Evolutionary conservation across 352 stramenopile genomes (phyloP).

Genomic region (Pythium plurisporium): DNA sequence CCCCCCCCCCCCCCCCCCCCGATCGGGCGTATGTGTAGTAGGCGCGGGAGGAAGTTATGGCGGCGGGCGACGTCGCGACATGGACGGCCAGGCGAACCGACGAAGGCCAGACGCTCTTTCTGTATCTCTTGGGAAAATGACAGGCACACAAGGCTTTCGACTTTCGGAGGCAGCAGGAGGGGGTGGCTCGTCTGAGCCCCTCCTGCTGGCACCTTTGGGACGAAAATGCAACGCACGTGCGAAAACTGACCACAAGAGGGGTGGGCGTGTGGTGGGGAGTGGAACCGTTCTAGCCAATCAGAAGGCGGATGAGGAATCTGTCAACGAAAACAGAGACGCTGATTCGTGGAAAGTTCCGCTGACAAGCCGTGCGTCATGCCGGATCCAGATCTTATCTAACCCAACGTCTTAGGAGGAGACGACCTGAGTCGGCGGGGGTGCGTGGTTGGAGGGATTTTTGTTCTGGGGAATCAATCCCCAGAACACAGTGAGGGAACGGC

Average conservation of each 20-base stretch:
- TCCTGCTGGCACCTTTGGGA: constrained; percentile 3
- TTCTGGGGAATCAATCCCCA: background rate
- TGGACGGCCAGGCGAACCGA: constrained; percentile 1
- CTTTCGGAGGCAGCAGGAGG: background rate
- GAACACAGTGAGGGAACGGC: no score
- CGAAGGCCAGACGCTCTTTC: background rate
- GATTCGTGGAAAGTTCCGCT: constrained; percentile 8
- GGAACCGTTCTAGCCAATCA: constrained; percentile 9
- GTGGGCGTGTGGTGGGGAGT: background rate
- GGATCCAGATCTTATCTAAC: constrained; percentile 10
- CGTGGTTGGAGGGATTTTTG: background rate
- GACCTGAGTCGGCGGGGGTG: background rate
- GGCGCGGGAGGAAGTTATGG: background rate
- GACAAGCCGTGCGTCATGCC: constrained; percentile 16
- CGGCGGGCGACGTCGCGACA: constrained; percentile 17
- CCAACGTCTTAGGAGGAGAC: background rate
- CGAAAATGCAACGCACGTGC: constrained; percentile 14
- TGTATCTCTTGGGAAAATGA: constrained; percentile 13
- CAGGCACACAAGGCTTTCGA: constrained; percentile 3
- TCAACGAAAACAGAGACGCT: constrained; percentile 3
- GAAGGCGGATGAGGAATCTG: background rate
- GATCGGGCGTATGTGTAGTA: constrained; percentile 1
- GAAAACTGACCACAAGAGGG: constrained; percentile 9
- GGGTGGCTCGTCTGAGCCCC: background rate
- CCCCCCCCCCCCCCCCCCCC: no score